phyloP scores from a whole-genome alignment of 1,284 basidiomycete species.

The Agroathelia rolfsii region DNA sequence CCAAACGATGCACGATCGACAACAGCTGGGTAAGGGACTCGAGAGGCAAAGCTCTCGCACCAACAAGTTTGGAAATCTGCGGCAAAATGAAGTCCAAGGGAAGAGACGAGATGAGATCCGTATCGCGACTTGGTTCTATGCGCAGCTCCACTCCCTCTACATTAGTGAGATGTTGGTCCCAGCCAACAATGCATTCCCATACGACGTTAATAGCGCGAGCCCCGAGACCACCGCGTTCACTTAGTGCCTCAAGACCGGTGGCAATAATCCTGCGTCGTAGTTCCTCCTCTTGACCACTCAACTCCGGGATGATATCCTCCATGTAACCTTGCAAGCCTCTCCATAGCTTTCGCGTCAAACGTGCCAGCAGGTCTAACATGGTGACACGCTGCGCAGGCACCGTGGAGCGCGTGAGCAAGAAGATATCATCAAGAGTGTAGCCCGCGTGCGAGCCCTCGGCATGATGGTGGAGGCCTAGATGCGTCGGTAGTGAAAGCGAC shows the following conservation, averaged over 20 bases:
- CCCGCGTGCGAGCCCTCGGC: constrained; percentile 73
- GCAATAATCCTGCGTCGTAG: constrained; percentile 49
- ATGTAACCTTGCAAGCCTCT: constrained; percentile 7
- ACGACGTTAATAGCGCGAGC: constrained; percentile 57
- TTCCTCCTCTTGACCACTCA: constrained; percentile 37
- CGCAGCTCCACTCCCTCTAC: constrained; percentile 43
- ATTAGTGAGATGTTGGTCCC: constrained; percentile 34
- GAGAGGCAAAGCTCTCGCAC: constrained; percentile 31
- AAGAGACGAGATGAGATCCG: constrained; percentile 30
- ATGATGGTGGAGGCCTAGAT: constrained; percentile 88
- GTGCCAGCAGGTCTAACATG: constrained; percentile 69
- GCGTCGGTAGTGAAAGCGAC: constrained; percentile 55
- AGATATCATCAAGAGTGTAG: constrained; percentile 84
- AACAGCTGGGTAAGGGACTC: constrained; percentile 52
- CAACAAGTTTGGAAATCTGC: constrained; percentile 32
- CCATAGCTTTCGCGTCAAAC: constrained; percentile 40
- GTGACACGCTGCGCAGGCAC: constrained; percentile 77
- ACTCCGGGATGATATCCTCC: constrained; percentile 16
- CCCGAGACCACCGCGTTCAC: constrained; percentile 59
- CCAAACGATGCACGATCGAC: constrained; percentile 51
- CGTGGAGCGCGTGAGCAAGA: constrained; percentile 73
- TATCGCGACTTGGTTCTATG: constrained; percentile 17
- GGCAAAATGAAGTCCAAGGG: constrained; percentile 47
- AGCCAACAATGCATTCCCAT: constrained; percentile 60
- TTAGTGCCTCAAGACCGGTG: constrained; percentile 53